Evolutionary conservation across 345 rosid species (phyloP), one percentile per base, ranked within the genome.

Genomic region (Anacardium occidentale): DNA sequence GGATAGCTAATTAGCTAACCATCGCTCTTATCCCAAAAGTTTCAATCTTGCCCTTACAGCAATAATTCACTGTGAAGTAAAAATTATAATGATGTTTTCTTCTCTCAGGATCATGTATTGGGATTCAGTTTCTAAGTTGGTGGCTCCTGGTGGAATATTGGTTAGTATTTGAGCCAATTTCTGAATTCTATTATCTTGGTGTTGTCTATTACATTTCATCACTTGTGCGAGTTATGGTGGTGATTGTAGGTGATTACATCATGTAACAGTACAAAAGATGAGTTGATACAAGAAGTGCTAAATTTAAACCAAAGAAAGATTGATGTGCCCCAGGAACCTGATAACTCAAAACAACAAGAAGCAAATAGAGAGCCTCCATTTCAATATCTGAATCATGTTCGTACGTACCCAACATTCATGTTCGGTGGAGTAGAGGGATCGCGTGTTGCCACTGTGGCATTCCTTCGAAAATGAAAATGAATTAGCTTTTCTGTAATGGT

Each of bases 361-460:
- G 84, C 72, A 52, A 57, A 76, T 20, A 51, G 66, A 63, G 84
- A 79, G 2, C 50, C 73, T 40, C 83, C 86, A 14, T 95, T 91
- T 70, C 85, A 75, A 69, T 91, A 92, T 75, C 77, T 92, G 7
- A 82, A 82, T 80, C 99, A 95, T 55, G 96, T 95, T 69, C 87
- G 91, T 62, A 84, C 94, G 2, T 90, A 90, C 78, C 99, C 98
- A 0, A 91, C 97, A 13, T 93, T 91, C 84, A 88, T 82, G 89
- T 91, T 93, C 69, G 96, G 94, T 50, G 99, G 98, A 26, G 75
- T 85, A 3, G 87, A 85, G 7, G 98, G 99, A 75, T 89, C 98
- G 2, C 96, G 96, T 60, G 98, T 92, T 58, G 93, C 99, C 37
- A 95, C 97, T 0, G 98, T 91, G 64, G 99, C 98, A 7, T 91